Evolutionary conservation across 495 filamentous ascomycete genomes (phyloP), one percentile per base, ranked within the genome.

Genomic region (Jackrogersella multiformis): DNA sequence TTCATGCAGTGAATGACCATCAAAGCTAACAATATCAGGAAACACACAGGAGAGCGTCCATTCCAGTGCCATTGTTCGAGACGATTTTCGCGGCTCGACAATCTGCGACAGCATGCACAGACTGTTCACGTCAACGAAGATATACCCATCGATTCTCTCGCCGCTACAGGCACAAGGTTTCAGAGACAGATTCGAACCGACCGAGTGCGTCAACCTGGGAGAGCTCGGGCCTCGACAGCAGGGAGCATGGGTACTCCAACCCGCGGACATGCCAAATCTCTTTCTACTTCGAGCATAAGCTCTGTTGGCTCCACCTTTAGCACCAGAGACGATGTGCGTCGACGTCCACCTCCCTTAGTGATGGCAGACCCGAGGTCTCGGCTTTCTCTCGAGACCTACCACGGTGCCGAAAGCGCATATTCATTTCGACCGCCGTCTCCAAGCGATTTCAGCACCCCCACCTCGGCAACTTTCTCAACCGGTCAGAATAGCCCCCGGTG

Each of bases 61-160:
- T 99, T 98, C 71, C 92, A 97, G 77, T 99, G 95, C 72, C 95
- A 98, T 77, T 99, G 95, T 76, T 91, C 90, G 2, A 88, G 95
- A 36, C 87, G 93, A 69, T 99, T 99, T 76, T 99, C 95, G n/a
- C 87, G 95, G 32, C 86, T 99, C 34, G 95, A 99, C 76, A 99
- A 99, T 69, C 82, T 99, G 34, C 88, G 95, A 36, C 95, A 99
- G 70, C 95, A 99, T 80, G 96, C 95, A 13, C 96, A 97, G 73
- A 99, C 96, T 0, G 96, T 99, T 1, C 96, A 99, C 73, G 90
- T 96, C 41, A 97, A 98, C 77, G 96, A 98, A 74, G 94, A 97
- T 48, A 99, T 98, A 16, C 95, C 95, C 2, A 86, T 86, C 13
- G 92, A 96, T 76, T 98, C 96, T 6, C 84, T 98, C 9, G 96